Evolutionary conservation across 495 filamentous ascomycete species (phyloP), one percentile per base, ranked within the genome.

Genomic region (Rusavskia elegans): DNA sequence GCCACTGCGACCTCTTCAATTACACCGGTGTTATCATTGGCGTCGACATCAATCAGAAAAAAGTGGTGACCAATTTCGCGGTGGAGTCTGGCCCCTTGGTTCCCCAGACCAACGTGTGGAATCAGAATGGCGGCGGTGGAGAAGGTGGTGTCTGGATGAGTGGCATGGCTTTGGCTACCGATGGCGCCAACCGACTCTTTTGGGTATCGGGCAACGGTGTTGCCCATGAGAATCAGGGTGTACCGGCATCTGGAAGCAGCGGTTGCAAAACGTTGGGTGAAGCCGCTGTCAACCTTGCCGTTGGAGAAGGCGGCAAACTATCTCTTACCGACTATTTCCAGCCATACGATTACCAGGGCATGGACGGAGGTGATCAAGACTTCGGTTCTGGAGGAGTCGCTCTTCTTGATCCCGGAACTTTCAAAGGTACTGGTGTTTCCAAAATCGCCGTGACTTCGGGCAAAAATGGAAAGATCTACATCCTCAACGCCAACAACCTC

Each of bases 141-240:
- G 23, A 54, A 45, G 68, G 62, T 44, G 69, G 70, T 46, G 54
- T 73, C 7, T 72, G 68, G 66, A 65, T 65, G 59, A 62, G 61
- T 44, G 71, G 72, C 32, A 64, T 65, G 49, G 69, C 67, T 38
- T 32, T 75, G 13, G 61, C 71, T 7, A 64, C 59, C 14, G 60
- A 70, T 51, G 65, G 59, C 38, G 55, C 57, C 41, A 66, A 66
- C 29, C 63, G 63, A 38, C 59, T 72, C 49, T 68, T 68, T 50
- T 71, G 65, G 45, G 61, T 62, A 13, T 70, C 70, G 16, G 70
- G 70, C 45, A 74, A 74, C 52, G 70, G 69, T 30, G 65, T 67
- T 54, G 67, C 66, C 20, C 66, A 62, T 2, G 64, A 70, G 49
- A 57, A 70, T 35, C 55, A 55, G 50, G 64, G 53, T 17, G 66